Percentiles rank a stretch among this genome's conserved stretches.
Evolutionary conservation across 345 rosid species (phyloP).

Genomic region (Barbarea vulgaris): DNA sequence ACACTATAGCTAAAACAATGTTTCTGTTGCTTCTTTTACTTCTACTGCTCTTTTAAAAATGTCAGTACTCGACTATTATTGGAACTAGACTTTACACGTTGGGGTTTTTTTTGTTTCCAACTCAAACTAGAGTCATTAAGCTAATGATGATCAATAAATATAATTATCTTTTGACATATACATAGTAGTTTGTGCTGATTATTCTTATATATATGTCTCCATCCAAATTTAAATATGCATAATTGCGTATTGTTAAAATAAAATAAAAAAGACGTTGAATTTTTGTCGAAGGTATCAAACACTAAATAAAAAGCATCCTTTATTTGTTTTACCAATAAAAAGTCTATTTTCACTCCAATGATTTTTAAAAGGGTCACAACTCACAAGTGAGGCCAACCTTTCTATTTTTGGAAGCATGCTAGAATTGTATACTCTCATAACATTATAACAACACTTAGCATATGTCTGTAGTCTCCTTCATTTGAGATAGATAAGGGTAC

Average conservation of each 20-base stretch:
- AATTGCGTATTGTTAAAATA: neutral
- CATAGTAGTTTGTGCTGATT: neutral
- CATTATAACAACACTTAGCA: neutral
- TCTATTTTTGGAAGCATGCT: neutral
- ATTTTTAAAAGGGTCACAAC: neutral
- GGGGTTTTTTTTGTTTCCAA: neutral
- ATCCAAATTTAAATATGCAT: neutral
- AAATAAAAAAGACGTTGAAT: neutral
- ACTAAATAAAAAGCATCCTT: neutral
- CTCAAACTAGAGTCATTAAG: neutral
- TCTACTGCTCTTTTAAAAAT: neutral
- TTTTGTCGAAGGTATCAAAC: neutral
- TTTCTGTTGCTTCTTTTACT: neutral
- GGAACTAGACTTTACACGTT: neutral
- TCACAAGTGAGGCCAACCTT: neutral
- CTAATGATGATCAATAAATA: neutral
- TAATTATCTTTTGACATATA: neutral
- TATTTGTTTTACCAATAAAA: neutral
- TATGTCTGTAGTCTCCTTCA: neutral
- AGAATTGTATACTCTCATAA: neutral
- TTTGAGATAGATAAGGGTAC: neutral
- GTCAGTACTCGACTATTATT: neutral
- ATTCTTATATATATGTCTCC: neutral
- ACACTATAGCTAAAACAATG: neutral
- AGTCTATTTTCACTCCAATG: neutral